Evolutionary conservation across 768 basidiomycete species (phyloP).

Genomic region (Agrocybe chaxingu): DNA sequence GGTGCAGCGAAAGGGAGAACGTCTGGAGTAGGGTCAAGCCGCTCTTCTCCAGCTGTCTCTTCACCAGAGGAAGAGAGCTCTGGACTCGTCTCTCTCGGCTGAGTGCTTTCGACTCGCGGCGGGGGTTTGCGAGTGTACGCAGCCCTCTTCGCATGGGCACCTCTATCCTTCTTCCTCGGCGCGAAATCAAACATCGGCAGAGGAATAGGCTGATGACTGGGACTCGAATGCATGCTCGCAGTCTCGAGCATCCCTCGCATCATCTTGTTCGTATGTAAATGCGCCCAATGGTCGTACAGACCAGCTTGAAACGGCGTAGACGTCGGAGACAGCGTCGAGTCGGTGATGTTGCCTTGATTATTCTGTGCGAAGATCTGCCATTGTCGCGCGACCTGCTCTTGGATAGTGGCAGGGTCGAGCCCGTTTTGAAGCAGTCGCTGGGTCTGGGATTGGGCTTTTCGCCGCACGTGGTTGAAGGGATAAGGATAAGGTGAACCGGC

Average conservation of each 20-base stretch:
- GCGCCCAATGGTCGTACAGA: constrained; percentile 72
- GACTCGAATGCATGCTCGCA: constrained; percentile 68
- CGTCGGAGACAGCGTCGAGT: constrained; percentile 76
- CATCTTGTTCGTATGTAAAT: constrained; percentile 53
- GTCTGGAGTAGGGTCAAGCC: constrained; percentile 7
- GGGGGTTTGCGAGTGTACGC: constrained; percentile 52
- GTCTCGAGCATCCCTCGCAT: constrained; percentile 42
- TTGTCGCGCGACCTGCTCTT: constrained; percentile 70
- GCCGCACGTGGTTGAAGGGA: constrained; percentile 71
- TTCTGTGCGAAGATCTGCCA: constrained; percentile 80
- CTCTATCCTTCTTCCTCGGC: constrained; percentile 38
- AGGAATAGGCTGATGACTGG: constrained; percentile 62
- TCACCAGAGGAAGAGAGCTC: constrained; percentile 75
- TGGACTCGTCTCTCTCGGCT: constrained; percentile 78
- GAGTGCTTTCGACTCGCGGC: constrained; percentile 78
- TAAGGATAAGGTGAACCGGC: constrained; percentile 79
- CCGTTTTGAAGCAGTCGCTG: constrained; percentile 26
- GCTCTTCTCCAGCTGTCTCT: constrained; percentile 72
- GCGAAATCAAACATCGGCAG: constrained; percentile 51
- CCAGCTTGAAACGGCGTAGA: constrained; percentile 68
- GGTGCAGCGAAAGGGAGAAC: constrained; percentile 11
- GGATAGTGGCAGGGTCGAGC: constrained; percentile 44
- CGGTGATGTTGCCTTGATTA: constrained; percentile 54
- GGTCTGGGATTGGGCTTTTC: constrained; percentile 36
- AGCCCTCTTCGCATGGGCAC: constrained; percentile 20